phyloP scores from a whole-genome alignment of 495 filamentous ascomycete species.

The Podospora didyma region DNA sequence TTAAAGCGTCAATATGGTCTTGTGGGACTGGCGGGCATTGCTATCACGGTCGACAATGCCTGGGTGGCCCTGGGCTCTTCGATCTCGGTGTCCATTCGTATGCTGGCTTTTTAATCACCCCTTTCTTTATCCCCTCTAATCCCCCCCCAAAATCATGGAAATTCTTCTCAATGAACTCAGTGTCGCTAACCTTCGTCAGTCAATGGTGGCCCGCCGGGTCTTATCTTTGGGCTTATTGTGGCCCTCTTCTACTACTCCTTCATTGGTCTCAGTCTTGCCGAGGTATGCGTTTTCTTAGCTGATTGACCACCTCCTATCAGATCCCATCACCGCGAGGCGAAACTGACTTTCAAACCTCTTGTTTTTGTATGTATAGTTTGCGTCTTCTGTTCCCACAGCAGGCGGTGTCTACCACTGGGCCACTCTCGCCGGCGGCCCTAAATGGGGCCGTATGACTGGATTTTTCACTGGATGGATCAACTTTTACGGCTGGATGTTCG shows the following conservation, averaged over 20 bases:
- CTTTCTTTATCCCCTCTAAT: not conserved
- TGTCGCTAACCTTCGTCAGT: constrained; percentile 26
- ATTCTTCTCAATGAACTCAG: not conserved
- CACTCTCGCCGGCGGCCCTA: constrained; percentile 61
- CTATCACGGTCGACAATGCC: constrained; percentile 51
- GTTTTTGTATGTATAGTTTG: constrained; percentile 48
- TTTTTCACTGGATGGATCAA: constrained; percentile 83
- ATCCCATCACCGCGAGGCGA: not conserved
- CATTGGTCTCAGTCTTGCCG: constrained; percentile 39
- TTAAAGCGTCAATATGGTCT: constrained; percentile 54
- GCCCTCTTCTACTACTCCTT: constrained; percentile 43
- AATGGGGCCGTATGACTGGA: constrained; percentile 63
- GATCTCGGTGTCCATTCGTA: constrained; percentile 51
- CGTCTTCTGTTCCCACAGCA: constrained; percentile 73
- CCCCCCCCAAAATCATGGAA: not conserved
- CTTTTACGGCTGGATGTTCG: constrained; percentile 70
- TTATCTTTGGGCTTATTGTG: constrained; percentile 52
- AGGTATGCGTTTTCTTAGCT: constrained; percentile 22
- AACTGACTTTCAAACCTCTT: not conserved
- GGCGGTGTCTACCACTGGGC: constrained; percentile 90
- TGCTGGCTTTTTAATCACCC: constrained; percentile 6
- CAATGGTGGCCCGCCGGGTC: constrained; percentile 55
- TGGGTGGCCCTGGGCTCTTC: constrained; percentile 54
- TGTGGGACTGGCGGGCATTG: constrained; percentile 47
- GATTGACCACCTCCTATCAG: not conserved